Evolutionary conservation across 1,284 basidiomycete genomes (phyloP), one percentile per base, ranked within the genome.

Genomic region (Moesziomyces sp.): DNA sequence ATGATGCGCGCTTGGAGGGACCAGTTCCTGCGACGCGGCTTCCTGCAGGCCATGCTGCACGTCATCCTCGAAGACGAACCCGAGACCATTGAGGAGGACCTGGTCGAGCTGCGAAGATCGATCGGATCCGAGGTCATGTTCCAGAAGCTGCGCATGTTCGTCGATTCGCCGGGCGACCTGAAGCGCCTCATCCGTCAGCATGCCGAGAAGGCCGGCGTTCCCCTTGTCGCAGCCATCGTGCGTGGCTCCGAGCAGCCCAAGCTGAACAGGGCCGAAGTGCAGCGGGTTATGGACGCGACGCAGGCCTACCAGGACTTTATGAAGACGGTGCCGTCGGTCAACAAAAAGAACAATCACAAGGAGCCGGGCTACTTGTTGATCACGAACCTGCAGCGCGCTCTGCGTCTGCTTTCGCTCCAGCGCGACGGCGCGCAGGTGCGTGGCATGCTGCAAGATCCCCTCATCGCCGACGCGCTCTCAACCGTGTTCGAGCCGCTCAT

Each of bases 161-260:
- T 80, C 35, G 71, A 79, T 28, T 76, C 68, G 30, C 74, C 77
- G 5, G 80, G 76, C 57, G 74, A 79, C 46, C 48, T 77, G 46
- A 83, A 83, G 77, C 74, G 81, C 38, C 69, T 83, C 42, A 74
- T 83, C 46, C 77, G 81, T 23, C 67, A 76, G 53, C 77, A 80
- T 44, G 79, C 81, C 5, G 58, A 72, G 40, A 67, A 60, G 44
- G 75, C 77, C 6, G 74, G 71, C 45, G 82, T 83, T 18, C 81
- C 81, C 19, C 74, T 83, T 10, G 81, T 83, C 9, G 77, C 80
- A 11, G 81, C 81, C 18, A 83, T 83, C 52, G 76, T 77, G 3
- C 75, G 81, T 43, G 78, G 81, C 33, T 77, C 74, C 8, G 80
- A 83, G 44, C 65, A 75, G 51, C 81, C 81, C 33, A 77, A 78